Evolutionary conservation across 2,329 filamentous ascomycete species (phyloP), one percentile per base, ranked within the genome.

Genomic region (Mycosphaerelloides madeirae): DNA sequence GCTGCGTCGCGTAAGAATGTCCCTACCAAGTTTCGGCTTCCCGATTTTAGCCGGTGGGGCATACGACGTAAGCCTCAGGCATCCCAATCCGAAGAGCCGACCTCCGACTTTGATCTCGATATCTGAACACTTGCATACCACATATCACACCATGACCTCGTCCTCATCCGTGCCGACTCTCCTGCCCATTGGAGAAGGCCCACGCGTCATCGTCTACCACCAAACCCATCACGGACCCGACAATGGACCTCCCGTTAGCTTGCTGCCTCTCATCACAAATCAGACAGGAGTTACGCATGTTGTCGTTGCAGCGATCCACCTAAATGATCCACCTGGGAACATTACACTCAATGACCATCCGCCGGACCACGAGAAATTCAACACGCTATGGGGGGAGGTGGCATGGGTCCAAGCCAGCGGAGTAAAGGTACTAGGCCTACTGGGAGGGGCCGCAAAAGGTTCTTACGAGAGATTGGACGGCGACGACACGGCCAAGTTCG

Each of bases 241-340:
- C 18, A 44, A 54, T 46, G 71, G 74, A 40, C 69, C 69, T 25
- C 77, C 78, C 52, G 73, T 83, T 49, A 82, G 80, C 5, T 69
- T 85, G 50, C 71, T 83, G 1, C 81, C 82, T 0, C 69, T 85
- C 32, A 62, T 82, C 42, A 72, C 72, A 31, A 72, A 79, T 49
- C 71, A 75, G 50, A 81, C 79, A 4, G 77, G 78, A 7, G 68
- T 81, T 38, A 95, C 90, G 0, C 90, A 96, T 68, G 75, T 95
- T 48, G 90, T 95, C 56, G 69, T 96, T 38, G 87, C 87, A 5
- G 89, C 90, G 11, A 80, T 96, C 48, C 90, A 96, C 66, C 71
- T 96, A 56, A 90, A 93, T 64, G 72, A 71, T 29, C 73, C 77
- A 5, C 80, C 85, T 1, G 73, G 73, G 7, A 74, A 80, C 46